Evolutionary conservation across 495 filamentous ascomycete species (phyloP), one percentile per base, ranked within the genome.

Genomic region (Amniculicola lignicola): DNA sequence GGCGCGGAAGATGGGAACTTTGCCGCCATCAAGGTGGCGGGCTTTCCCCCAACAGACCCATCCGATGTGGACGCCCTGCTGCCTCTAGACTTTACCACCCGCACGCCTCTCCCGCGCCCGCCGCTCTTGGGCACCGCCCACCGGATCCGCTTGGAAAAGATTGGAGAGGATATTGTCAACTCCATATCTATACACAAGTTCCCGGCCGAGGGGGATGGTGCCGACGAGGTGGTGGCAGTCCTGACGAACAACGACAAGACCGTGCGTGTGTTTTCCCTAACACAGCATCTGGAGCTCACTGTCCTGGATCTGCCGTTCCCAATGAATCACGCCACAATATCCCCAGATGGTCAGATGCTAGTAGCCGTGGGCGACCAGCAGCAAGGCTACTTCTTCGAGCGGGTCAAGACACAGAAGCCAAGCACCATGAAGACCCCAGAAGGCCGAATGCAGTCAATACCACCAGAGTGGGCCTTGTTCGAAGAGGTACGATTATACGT

Each of bases 271-370:
- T 89, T 90, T 65, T 85, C 84, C 28, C 75, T 97, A 6, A 76
- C 82, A 12, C 76, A 80, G 28, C 70, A 77, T 23, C 72, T 78
- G 49, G 74, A 86, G 48, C 70, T 91, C 33, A 80, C 85, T 31
- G 77, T 82, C 43, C 70, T 96, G 18, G 74, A 80, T 4, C 87
- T 91, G 54, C 82, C 86, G 33, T 83, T 86, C 58, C 83, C 80
- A 49, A 92, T 96, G 73, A 98, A 98, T 68, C 90, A 93, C 68
- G 88, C 90, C 4, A 82, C 90, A 16, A 83, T 98, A 37, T 96
- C 91, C 23, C 93, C 93, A 0, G 87, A 96, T 61, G 91, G 90
- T 0, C 77, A 75, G 35, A 70, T 94, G 15, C 78, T 97, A 4
- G 76, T 90, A 2, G 88, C 89, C 9, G 86, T 97, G 33, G 88